phyloP scores from a whole-genome alignment of 2,329 filamentous ascomycete genomes.

The Aspergillus thermomutatus region DNA sequence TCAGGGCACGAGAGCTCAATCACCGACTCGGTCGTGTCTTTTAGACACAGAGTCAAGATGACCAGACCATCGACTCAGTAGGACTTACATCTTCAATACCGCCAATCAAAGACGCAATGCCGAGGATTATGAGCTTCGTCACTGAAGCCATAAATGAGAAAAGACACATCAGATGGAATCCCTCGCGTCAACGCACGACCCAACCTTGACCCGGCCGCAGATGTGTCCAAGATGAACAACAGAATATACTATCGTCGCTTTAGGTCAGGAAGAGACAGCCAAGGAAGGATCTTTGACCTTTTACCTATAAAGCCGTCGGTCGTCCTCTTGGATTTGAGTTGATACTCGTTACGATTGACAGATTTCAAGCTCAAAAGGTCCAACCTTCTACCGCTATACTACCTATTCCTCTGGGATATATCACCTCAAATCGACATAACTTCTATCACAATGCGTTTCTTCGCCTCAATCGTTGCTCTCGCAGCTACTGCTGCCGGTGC shows the following conservation, averaged over 20 bases:
- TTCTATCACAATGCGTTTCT: constrained; percentile 26
- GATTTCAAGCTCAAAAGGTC: neutral
- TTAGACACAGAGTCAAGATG: too few relatives aligned
- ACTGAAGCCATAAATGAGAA: neutral
- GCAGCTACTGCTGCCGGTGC: constrained; percentile 28
- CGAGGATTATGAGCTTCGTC: neutral
- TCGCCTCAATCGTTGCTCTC: constrained; percentile 22
- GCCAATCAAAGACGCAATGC: neutral
- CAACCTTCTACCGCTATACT: neutral
- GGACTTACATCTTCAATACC: neutral
- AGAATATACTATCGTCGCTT: neutral
- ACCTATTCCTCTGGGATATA: neutral
- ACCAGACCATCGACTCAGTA: neutral
- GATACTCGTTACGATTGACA: neutral
- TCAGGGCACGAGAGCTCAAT: neutral
- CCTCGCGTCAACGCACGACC: neutral
- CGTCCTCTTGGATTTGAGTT: neutral
- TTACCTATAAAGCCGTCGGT: neutral
- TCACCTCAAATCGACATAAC: neutral
- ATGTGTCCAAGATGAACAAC: neutral
- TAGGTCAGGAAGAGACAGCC: neutral
- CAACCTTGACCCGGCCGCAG: neutral
- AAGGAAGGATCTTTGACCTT: neutral
- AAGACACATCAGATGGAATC: neutral
- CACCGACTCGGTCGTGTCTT: neutral